Evolutionary conservation across 345 rosid genomes (phyloP), one percentile per base, ranked within the genome.

Genomic region (Aquilaria sinensis): DNA sequence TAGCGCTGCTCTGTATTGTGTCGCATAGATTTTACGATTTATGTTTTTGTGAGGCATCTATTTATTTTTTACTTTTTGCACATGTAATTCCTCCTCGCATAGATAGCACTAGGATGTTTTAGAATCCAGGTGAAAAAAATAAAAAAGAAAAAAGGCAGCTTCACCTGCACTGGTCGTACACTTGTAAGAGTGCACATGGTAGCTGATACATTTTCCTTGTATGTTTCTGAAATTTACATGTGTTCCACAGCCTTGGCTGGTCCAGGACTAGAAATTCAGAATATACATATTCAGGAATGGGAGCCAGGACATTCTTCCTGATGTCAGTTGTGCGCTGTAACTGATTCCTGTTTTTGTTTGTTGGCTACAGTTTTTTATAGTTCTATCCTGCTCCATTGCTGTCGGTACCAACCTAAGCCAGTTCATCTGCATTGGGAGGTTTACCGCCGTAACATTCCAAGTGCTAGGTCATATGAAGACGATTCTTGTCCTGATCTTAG

Each of bases 391-490:
- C 78, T 80, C 70, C 64, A 91, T 95, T 23, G 97, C 97, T 0
- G 97, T 94, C 0, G 99, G 99, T 15, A 94, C 99, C 64, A 94
- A 94, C 77, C 99, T 91, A 50, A 94, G 97, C 82, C 99, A 94
- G 33, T 94, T 94, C 88, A 91, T 94, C 52, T 94, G 99, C 79
- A 89, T 94, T 2, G 97, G 99, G 57, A 85, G 99, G 74, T 91
- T 89, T 70, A 85, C 96, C 2, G 99, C 99, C 0, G 99, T 94
- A 51, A 81, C 99, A 2, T 94, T 95, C 81, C 97, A 95, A 85
- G 97, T 95, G 32, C 85, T 95, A 6, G 99, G 99, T 51, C 97
- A 95, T 77, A 95, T 95, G 99, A 95, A 95, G 83, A 95, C 99
- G 6, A 85, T 95, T 49, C 86, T 95, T 0, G 99, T 95, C 60